These are phyloP conservation scores for Candida oleophila DNA, from an alignment of 805 yeast species.

Conservation along the genomic window DNA sequence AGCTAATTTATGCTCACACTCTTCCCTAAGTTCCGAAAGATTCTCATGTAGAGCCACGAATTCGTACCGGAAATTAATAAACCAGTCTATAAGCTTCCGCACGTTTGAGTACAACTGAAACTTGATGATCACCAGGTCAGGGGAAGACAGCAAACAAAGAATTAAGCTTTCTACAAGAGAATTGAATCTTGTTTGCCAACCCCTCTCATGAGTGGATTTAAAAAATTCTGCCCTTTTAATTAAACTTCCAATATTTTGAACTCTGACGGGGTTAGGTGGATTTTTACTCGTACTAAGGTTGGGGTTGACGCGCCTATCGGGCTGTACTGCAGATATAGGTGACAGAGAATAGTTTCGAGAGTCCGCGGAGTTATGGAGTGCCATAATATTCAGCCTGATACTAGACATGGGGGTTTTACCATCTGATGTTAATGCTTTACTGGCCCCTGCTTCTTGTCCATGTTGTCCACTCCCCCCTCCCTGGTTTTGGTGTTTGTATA, in stretches of 20 bases:
- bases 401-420: neutral
- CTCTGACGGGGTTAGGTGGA: neutral
- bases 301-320: neutral
- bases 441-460: neutral
- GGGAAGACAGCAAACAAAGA: neutral
- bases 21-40: neutral
- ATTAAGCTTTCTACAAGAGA: neutral
- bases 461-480: neutral
- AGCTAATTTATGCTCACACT: neutral
- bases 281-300: neutral
- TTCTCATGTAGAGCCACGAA: constrained; percentile 1
- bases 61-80: constrained; percentile 8
- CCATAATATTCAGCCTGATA: neutral
- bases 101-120: neutral
- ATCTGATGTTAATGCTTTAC: neutral
- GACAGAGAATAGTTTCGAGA: neutral
- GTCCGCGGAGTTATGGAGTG: neutral
- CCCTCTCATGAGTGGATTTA: neutral
- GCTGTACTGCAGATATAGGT: neutral
- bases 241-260: constrained; percentile 1
- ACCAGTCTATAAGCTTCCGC: constrained; percentile 9
- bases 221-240: constrained; percentile 4
- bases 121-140: neutral
- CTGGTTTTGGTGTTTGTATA: neutral
- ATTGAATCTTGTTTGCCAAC: constrained; percentile 1